A percentile compares a stretch with the other conserved stretches of the same genome.
These are phyloP conservation scores for Colletotrichum zoysiae DNA, from an alignment of 2,329 filamentous ascomycete genomes.

Conservation along the genomic window DNA sequence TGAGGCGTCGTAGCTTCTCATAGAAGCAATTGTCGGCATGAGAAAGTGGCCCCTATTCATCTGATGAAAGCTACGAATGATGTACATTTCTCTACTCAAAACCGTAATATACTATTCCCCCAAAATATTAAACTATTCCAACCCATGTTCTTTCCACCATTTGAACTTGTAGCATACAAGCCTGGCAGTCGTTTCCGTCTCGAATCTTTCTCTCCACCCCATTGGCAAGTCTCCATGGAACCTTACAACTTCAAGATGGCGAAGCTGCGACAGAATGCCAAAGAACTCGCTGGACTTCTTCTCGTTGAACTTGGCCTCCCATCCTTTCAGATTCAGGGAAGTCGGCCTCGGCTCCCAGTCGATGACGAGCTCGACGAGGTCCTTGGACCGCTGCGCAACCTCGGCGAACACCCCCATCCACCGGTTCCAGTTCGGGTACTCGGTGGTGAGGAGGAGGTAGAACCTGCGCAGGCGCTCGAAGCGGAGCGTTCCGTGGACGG, in stretches of 20 bases:
- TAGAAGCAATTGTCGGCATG: too few species aligned
- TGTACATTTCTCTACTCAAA: neutral
- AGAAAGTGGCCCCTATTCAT: too few species aligned
- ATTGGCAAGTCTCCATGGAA: slow-evolving; percentile 28
- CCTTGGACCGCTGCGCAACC: slow-evolving; percentile 39
- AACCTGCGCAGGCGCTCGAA: slow-evolving; percentile 46
- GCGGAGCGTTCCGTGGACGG: slow-evolving; percentile 47
- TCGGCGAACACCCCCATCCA: slow-evolving; percentile 48
- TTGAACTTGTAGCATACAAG: slow-evolving; percentile 17
- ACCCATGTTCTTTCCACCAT: slow-evolving; percentile 38
- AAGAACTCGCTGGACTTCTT: slow-evolving; percentile 38
- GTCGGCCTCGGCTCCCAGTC: slow-evolving; percentile 48
- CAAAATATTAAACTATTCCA: slow-evolving; percentile 37
- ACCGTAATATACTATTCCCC: too few species aligned
- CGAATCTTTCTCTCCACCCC: slow-evolving; percentile 31
- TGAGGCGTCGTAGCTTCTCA: too few species aligned
- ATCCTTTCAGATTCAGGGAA: slow-evolving; percentile 6
- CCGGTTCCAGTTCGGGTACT: slow-evolving; percentile 49
- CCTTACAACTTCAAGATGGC: slow-evolving; percentile 22
- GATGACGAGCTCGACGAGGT: slow-evolving; percentile 46
- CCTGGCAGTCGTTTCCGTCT: slow-evolving; percentile 15
- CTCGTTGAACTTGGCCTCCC: slow-evolving; percentile 29
- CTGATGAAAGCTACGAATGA: neutral
- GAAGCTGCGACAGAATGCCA: slow-evolving; percentile 4
- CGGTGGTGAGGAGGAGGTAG: slow-evolving; percentile 46